Percentiles rank a stretch among this genome's conserved stretches.
Evolutionary conservation across 2,329 filamentous ascomycete species (phyloP).

Genomic region (Sporothrix inflata): DNA sequence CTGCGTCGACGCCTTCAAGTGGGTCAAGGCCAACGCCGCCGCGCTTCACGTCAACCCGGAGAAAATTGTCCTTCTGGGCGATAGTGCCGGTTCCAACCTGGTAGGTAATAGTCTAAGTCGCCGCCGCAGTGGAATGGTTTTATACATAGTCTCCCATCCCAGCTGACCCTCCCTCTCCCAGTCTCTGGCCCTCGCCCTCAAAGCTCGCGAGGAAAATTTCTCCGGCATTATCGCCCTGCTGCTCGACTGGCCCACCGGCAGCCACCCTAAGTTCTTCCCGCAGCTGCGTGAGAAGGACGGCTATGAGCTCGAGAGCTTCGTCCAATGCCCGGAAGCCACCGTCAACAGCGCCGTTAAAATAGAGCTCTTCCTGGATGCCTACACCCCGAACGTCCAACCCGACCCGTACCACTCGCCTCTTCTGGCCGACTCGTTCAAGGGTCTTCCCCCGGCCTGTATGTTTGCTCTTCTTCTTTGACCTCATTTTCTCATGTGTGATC

Average conservation of each 20-base stretch:
- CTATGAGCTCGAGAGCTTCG: conserved; percentile 44
- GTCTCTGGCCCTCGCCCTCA: conserved; percentile 40
- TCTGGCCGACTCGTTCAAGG: conserved; percentile 40
- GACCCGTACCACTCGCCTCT: conserved; percentile 42
- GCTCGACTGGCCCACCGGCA: conserved; percentile 43
- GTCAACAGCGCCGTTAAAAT: conserved; percentile 42
- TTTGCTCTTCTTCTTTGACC: no score
- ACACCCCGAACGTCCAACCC: conserved; percentile 39
- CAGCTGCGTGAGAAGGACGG: conserved; percentile 34
- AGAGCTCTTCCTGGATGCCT: conserved; percentile 44
- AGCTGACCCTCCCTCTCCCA: no score
- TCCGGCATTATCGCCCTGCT: conserved; percentile 42
- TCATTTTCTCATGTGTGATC: no score
- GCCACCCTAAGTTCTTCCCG: conserved; percentile 44
- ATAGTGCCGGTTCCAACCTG: conserved; percentile 53
- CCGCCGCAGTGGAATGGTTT: no score
- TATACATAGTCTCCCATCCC: no score
- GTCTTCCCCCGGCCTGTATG: conserved; percentile 43
- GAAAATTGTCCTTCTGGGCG: conserved; percentile 51
- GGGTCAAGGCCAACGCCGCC: conserved; percentile 50
- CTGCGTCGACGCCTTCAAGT: conserved; percentile 53
- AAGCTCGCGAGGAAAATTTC: conserved; percentile 41
- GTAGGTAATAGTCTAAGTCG: background rate
- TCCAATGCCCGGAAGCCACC: conserved; percentile 41
- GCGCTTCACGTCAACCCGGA: conserved; percentile 43